Evolutionary conservation across 345 rosid genomes (phyloP).

Genomic region (Eucalyptus grandis): DNA sequence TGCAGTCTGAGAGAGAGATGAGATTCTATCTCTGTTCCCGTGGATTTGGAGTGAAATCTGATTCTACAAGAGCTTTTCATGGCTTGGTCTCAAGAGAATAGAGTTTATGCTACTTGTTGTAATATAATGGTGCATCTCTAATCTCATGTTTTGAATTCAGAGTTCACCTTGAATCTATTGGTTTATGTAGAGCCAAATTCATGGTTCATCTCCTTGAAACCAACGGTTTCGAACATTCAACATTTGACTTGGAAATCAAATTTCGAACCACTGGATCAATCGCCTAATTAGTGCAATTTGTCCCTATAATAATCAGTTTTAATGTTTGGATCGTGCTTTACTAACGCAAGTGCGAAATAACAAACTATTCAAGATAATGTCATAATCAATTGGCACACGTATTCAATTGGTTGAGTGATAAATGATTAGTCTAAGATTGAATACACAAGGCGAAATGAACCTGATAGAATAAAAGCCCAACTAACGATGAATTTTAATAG

Average conservation of each 20-base stretch:
- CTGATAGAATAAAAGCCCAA: neutral
- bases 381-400: neutral
- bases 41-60: too few relatives aligned
- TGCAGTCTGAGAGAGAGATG: too few relatives aligned
- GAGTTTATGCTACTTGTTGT: neutral
- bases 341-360: rapidly evolving
- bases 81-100: neutral
- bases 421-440: neutral
- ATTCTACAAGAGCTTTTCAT: too few relatives aligned
- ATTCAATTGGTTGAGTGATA: neutral
- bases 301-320: neutral
- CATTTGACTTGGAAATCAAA: neutral
- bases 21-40: rapidly evolving
- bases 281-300: neutral
- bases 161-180: neutral
- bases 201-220: neutral
- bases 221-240: neutral
- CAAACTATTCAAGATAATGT: neutral
- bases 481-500: neutral
- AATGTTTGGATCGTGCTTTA: neutral
- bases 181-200: neutral
- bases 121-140: neutral
- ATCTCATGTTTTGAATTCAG: neutral
- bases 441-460: neutral
- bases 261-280: neutral